phyloP scores from a whole-genome alignment of 768 basidiomycete genomes.

The Cystobasidium ongulense region DNA sequence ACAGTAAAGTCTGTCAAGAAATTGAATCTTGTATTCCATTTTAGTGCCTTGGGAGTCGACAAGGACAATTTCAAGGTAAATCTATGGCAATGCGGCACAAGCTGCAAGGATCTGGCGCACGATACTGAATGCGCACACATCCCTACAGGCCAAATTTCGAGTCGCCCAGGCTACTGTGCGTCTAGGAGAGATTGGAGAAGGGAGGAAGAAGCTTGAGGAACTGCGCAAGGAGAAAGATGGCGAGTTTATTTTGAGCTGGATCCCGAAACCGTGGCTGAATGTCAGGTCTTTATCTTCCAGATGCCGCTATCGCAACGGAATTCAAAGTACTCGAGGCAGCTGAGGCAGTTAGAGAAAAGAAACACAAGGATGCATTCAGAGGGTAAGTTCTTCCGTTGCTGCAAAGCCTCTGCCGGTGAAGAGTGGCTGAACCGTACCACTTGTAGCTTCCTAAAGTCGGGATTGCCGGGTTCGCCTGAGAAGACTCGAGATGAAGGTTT shows the following conservation, averaged over 20 bases:
- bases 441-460: background rate
- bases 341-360: conserved; percentile 15
- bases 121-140: too few species aligned
- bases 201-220: conserved; percentile 27
- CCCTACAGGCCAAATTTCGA: conserved; percentile 10
- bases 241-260: background rate
- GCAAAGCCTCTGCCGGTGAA: too few species aligned
- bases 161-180: conserved; percentile 17
- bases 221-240: conserved; percentile 30
- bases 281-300: background rate
- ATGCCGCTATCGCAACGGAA: conserved; percentile 14
- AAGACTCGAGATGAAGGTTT: background rate
- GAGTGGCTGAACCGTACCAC: too few species aligned
- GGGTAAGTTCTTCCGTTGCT: background rate
- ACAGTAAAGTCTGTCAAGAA: too few species aligned
- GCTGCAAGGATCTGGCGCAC: background rate
- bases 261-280: background rate
- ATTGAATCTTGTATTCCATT: too few species aligned
- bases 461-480: background rate
- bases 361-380: background rate
- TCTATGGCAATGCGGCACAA: too few species aligned
- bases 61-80: conserved; percentile 27
- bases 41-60: background rate
- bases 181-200: conserved; percentile 26
- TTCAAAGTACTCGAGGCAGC: conserved; percentile 11